Conservation (phyloP, 306 rosid genomes). For the Albizia julibrissin region DNA sequence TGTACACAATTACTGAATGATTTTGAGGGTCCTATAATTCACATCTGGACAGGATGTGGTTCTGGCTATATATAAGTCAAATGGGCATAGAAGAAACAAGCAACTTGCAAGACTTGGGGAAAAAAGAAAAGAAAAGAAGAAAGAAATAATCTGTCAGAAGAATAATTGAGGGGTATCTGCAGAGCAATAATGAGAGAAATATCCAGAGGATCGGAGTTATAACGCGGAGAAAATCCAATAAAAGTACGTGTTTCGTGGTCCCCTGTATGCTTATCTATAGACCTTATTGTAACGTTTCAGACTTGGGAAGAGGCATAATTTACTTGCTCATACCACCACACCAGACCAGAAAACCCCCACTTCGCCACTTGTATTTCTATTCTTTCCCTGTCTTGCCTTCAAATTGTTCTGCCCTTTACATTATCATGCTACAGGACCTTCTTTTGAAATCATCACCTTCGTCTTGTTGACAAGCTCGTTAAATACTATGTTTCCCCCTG, state of each 20-base stretch:
- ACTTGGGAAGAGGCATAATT: background rate
- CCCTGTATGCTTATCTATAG: background rate
- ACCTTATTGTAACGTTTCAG: background rate
- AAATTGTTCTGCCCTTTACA: background rate
- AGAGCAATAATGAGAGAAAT: conserved; percentile 37
- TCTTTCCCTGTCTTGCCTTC: background rate
- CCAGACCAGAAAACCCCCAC: background rate
- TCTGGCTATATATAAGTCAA: background rate
- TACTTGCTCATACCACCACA: background rate
- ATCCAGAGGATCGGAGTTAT: conserved; percentile 39
- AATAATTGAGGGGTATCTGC: conserved; percentile 29
- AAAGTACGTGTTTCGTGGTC: conserved; percentile 30
- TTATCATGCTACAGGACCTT: background rate
- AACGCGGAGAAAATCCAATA: conserved; percentile 28
- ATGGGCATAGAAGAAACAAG: background rate
- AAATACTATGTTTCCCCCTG: background rate
- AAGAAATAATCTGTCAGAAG: background rate
- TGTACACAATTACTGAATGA: too few species aligned
- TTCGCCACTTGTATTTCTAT: background rate
- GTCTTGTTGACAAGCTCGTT: background rate
- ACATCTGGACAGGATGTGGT: background rate
- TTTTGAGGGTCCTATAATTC: background rate
- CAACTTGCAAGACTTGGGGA: background rate
- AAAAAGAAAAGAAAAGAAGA: too few species aligned
- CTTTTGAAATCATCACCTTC: background rate